These are phyloP conservation scores for Teratosphaeria nubilosa DNA, from an alignment of 2,329 filamentous ascomycete species.

Conservation along the genomic window DNA sequence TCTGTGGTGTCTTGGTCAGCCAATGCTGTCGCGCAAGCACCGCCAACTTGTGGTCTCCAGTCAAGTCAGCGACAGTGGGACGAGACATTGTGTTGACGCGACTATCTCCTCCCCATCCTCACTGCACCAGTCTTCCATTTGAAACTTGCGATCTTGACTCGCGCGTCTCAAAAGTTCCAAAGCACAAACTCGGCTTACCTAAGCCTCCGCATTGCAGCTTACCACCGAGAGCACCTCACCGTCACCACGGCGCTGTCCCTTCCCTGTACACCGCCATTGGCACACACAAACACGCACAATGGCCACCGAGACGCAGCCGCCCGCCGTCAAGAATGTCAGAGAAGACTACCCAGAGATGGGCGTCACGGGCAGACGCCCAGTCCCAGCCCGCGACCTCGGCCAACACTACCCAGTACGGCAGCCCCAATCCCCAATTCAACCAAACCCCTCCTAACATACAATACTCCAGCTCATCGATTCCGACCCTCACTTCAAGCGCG, in stretches of 20 bases:
- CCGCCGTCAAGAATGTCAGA: slow-evolving; percentile 7
- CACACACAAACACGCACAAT: slow-evolving; percentile 2
- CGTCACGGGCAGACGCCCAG: slow-evolving; percentile 15
- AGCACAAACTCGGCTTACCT: neutral
- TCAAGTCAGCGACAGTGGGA: slow-evolving; percentile 57
- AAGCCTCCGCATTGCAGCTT: neutral
- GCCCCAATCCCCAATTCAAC: neutral
- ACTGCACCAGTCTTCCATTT: neutral
- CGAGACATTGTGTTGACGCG: slow-evolving; percentile 30
- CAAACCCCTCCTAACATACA: neutral
- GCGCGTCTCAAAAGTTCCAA: neutral
- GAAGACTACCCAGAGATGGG: slow-evolving; percentile 22
- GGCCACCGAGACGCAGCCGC: slow-evolving; percentile 4
- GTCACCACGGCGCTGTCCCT: neutral
- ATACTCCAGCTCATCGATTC: slow-evolving; percentile 81
- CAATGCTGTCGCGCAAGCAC: slow-evolving; percentile 75
- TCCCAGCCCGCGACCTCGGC: slow-evolving; percentile 65
- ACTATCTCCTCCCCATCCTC: slow-evolving; percentile 3
- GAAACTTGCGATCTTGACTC: neutral
- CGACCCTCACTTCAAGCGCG: slow-evolving; percentile 91
- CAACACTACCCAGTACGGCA: slow-evolving; percentile 71
- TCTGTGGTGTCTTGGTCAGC: slow-evolving; percentile 56
- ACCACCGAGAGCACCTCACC: neutral
- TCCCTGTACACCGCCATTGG: slow-evolving; percentile 5
- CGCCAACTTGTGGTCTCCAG: slow-evolving; percentile 55